A percentile compares a stretch with the other conserved stretches of the same genome.
These are phyloP conservation scores for Debaryomyces subglobosus DNA, from an alignment of 1,139 yeast species.

Conservation along the genomic window DNA sequence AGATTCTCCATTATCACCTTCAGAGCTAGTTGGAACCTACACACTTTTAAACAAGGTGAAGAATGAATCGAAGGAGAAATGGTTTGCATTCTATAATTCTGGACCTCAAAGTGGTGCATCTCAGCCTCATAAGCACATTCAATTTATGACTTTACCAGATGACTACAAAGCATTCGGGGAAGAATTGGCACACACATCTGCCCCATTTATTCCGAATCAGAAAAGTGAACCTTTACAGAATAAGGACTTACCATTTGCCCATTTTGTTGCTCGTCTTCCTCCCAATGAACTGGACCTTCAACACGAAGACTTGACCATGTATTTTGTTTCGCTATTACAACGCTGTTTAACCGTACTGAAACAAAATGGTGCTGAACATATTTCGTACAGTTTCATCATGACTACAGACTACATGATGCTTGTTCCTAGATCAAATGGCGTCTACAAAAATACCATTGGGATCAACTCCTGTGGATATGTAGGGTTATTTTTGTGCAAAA, in stretches of 20 bases:
- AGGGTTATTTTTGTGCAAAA: conserved; percentile 78
- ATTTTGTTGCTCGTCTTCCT: conserved; percentile 73
- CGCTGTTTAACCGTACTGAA: conserved; percentile 68
- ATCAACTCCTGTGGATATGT: conserved; percentile 80
- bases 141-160: conserved; percentile 73
- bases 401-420: conserved; percentile 82
- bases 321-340: conserved; percentile 71
- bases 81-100: conserved; percentile 84
- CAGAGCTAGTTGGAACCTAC: conserved; percentile 64
- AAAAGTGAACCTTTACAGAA: conserved; percentile 63
- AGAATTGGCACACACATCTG: conserved; percentile 42
- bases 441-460: conserved; percentile 50
- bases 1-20: conserved; percentile 66
- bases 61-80: conserved; percentile 23
- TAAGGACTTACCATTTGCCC: conserved; percentile 73
- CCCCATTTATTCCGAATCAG: conserved; percentile 55
- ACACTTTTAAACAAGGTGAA: conserved; percentile 44
- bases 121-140: conserved; percentile 90
- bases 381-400: conserved; percentile 80
- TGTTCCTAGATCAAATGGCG: conserved; percentile 69
- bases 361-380: conserved; percentile 45
- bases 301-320: conserved; percentile 60
- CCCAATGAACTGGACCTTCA: conserved; percentile 39
- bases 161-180: conserved; percentile 64
- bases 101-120: conserved; percentile 92